A percentile compares a stretch with the other conserved stretches of the same genome.
Evolutionary conservation across 2,329 filamentous ascomycete species (phyloP).

Genomic region (Penicillium brevicompactum): DNA sequence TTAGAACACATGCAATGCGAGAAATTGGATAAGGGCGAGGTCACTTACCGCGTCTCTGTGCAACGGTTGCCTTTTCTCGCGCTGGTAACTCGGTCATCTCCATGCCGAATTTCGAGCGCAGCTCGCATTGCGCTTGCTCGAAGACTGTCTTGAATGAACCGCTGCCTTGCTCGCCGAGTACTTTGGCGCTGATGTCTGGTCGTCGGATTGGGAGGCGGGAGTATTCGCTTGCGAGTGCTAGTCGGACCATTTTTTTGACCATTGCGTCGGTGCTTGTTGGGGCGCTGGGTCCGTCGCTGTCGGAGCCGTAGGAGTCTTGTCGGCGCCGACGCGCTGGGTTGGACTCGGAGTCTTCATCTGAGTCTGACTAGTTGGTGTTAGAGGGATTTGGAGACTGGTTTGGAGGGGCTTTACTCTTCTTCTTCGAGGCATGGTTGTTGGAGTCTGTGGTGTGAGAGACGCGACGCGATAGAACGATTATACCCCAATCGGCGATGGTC

Average conservation of each 20-base stretch:
- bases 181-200: conserved; percentile 62
- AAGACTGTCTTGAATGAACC: conserved; percentile 78
- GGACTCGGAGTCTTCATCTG: conserved; percentile 4
- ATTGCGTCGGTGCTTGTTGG: conserved; percentile 43
- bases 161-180: conserved; percentile 68
- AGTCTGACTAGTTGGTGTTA: background rate
- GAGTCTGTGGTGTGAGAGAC: conserved; percentile 10
- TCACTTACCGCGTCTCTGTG: conserved; percentile 70
- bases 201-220: conserved; percentile 60
- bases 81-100: conserved; percentile 80
- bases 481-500: conserved; percentile 23
- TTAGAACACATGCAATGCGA: background rate
- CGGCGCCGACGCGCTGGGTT: conserved; percentile 9
- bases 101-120: conserved; percentile 84
- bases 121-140: conserved; percentile 69
- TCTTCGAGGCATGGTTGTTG: conserved; percentile 31
- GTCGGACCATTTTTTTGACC: conserved; percentile 63
- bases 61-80: conserved; percentile 77
- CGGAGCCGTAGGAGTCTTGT: conserved; percentile 13
- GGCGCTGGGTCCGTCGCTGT: conserved; percentile 22
- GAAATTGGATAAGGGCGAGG: background rate
- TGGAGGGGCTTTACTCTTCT: conserved; percentile 26
- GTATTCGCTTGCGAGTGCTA: conserved; percentile 64
- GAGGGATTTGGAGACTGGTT: background rate
- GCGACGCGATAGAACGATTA: conserved; percentile 25